A percentile compares a stretch with the other conserved stretches of the same genome.
phyloP scores from a whole-genome alignment of 257 asterid genomes.

The Salvia rosmarinus region DNA sequence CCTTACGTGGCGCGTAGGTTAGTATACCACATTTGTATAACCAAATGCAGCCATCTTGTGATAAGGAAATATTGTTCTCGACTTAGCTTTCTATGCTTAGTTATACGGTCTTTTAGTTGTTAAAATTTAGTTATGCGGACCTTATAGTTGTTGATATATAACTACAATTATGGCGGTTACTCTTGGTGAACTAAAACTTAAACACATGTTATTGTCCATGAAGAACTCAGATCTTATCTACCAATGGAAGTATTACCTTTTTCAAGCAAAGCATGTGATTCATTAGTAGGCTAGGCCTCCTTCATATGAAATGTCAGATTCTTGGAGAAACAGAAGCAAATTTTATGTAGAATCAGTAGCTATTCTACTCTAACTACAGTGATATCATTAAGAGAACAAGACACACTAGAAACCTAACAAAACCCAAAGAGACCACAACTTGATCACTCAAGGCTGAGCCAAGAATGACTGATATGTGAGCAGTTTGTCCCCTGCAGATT shows the following conservation, averaged over 20 bases:
- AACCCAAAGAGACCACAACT: too few species aligned
- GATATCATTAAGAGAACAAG: too few species aligned
- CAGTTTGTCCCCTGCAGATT: slow-evolving; percentile 62
- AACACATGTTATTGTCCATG: neutral
- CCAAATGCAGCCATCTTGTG: neutral
- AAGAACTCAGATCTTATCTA: slow-evolving; percentile 10
- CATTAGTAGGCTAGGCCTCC: neutral
- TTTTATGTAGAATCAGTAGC: neutral
- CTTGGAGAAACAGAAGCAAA: slow-evolving; percentile 10
- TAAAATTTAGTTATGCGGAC: neutral
- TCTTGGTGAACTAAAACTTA: neutral
- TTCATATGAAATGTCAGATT: neutral
- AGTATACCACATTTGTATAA: slow-evolving; percentile 27
- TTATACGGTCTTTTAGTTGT: too few species aligned
- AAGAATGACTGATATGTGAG: slow-evolving; percentile 41
- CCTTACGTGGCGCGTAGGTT: slow-evolving; percentile 92
- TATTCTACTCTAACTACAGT: too few species aligned
- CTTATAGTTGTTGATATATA: neutral
- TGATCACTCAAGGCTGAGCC: too few species aligned
- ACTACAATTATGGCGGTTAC: neutral
- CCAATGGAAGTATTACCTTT: neutral
- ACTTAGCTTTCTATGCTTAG: slow-evolving; percentile 6
- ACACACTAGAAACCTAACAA: too few species aligned
- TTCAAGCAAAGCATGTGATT: neutral
- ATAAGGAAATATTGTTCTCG: neutral